Conservation (phyloP, 192 early-diverging fungal genomes). For the Cladochytrium replicatum region DNA sequence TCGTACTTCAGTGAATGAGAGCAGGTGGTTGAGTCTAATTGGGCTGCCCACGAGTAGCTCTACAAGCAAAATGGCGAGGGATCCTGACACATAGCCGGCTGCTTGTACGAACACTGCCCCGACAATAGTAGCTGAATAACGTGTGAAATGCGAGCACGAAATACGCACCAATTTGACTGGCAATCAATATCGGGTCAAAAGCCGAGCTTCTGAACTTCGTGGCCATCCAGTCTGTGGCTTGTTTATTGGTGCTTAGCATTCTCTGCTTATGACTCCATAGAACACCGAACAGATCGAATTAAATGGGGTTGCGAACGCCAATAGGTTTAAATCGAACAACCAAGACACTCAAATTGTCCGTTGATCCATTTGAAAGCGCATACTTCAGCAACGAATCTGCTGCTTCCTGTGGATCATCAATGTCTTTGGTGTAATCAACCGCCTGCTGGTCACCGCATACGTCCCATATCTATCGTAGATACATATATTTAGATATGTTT, state of each 20-base stretch:
- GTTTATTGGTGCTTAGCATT: too few species aligned
- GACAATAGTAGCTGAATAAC: too few species aligned
- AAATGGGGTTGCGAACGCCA: too few species aligned
- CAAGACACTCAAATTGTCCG: constrained; percentile 91
- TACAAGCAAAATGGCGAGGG: constrained; percentile 35
- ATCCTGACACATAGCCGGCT: constrained; percentile 46
- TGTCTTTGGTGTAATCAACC: constrained; percentile 72
- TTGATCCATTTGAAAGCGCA: constrained; percentile 85
- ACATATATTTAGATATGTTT: neutral
- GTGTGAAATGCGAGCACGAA: neutral
- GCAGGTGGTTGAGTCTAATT: constrained; percentile 57
- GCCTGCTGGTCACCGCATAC: constrained; percentile 93
- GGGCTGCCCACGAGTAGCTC: constrained; percentile 50
- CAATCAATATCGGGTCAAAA: constrained; percentile 17
- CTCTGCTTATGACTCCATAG: too few species aligned
- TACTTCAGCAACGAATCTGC: constrained; percentile 70
- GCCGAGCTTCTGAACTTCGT: constrained; percentile 15
- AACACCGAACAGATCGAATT: too few species aligned
- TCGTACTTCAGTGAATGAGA: constrained; percentile 47
- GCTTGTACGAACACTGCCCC: constrained; percentile 47
- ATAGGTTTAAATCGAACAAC: constrained; percentile 22
- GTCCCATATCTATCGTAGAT: constrained; percentile 74
- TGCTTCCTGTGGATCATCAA: constrained; percentile 64
- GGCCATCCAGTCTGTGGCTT: too few species aligned
- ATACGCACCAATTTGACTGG: constrained; percentile 13